A percentile compares a stretch with the other conserved stretches of the same genome.
Evolutionary conservation across 1,284 basidiomycete genomes (phyloP).

Genomic region (Volvariella volvacea): DNA sequence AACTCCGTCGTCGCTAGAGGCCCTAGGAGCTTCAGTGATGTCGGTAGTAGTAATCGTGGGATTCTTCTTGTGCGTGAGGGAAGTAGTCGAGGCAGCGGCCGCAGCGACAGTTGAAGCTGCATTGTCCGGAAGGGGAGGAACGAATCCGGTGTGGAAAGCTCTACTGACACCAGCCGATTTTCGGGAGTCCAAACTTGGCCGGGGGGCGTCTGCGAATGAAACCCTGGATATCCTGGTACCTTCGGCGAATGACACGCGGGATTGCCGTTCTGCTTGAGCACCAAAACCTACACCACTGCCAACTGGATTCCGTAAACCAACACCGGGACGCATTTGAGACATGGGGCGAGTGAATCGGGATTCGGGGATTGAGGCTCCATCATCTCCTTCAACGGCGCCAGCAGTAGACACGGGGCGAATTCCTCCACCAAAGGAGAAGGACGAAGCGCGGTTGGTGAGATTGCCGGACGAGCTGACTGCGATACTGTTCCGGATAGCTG

Average conservation of each 20-base stretch:
- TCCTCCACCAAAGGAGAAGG: conserved; percentile 48
- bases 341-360: conserved; percentile 26
- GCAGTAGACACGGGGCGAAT: conserved; percentile 46
- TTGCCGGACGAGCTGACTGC: conserved; percentile 30
- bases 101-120: conserved; percentile 1
- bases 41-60: conserved; percentile 4
- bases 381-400: conserved; percentile 38
- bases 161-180: conserved; percentile 30
- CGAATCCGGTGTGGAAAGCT: conserved; percentile 48
- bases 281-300: conserved; percentile 18
- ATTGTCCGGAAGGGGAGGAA: conserved; percentile 46
- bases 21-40: conserved; percentile 10
- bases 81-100: background rate
- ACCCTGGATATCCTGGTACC: conserved; percentile 46
- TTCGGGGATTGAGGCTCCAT: conserved; percentile 26
- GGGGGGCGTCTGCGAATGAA: conserved; percentile 67
- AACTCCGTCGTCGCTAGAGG: conserved; percentile 7
- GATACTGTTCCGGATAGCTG: conserved; percentile 67
- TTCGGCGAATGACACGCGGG: conserved; percentile 37
- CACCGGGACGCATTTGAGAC: conserved; percentile 46
- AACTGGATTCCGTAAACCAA: conserved; percentile 34
- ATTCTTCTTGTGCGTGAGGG: conserved; percentile 1
- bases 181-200: conserved; percentile 54
- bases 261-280: conserved; percentile 30
- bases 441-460: conserved; percentile 30